Base-by-base conservation (phyloP, 2,329 filamentous ascomycete genomes). In the Phialophora expanda region DNA sequence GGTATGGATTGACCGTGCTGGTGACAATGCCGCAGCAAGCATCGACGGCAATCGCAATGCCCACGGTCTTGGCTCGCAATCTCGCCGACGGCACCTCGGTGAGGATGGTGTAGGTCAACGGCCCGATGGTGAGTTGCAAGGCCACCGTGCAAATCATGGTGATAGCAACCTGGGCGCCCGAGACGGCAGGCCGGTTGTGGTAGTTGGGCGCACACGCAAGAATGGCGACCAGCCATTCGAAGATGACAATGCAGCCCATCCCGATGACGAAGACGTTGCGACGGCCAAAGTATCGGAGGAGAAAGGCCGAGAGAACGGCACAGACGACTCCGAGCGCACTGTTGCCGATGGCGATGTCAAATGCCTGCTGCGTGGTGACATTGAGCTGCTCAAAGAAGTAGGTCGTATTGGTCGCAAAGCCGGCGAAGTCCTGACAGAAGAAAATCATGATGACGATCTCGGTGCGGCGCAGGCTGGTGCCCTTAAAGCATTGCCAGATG, bases 341-440 rank as follows among this genome's bases (percentile, higher is more conserved):
- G 28, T 50, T 51, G 5, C 57, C 57, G 46, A 60, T 50, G 20
- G 41, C 4, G n/a, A 60, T 60, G 41, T 38, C 57, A 30, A 60
- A 60, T 34, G 57, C 41, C 50, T 51, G 57, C 28, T 51, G 44
- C 0, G 57, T 51, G 24, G 17, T 34, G 7, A 60, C 26, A 2
- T 51, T 51, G 41, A 60, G 26, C 57, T 60, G 44, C 28, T 60
- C 44, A 26, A 60, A 60, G n/a, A 60, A 60, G 44, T 60, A 60
- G 14, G 44, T 50, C 17, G 57, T 50, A 22, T 50, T 50, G 14
- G 46, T 60, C 22, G 41, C 44, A 26, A 32, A 50, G 11, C 57
- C 44, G 9, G 44, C 46, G 17, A 60, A 50, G 30, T 50, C 41
- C 57, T 60, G 57, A 32, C 41, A 50, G 28, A 38, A 50, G 57